Evolutionary conservation across 225 moss, liverwort and hornwort genomes (phyloP).

Genomic region (Pleurozium schreberi): DNA sequence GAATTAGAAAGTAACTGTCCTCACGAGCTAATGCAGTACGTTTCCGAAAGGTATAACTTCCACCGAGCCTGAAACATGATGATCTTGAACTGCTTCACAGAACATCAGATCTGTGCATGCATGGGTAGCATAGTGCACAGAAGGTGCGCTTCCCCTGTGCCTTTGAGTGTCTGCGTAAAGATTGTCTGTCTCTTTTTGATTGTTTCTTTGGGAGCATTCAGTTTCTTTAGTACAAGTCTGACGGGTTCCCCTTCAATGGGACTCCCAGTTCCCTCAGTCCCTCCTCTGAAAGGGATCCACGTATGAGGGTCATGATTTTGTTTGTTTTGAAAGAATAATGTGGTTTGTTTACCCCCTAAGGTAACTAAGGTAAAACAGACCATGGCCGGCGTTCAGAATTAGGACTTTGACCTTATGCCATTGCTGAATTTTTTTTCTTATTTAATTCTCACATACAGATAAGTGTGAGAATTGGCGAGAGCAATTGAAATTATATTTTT

Average conservation of each 20-base stretch:
- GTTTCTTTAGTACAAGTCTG: not conserved
- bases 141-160: not conserved
- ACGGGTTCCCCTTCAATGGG: not conserved
- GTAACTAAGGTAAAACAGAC: not conserved
- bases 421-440: no score
- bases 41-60: not conserved
- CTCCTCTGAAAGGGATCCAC: not conserved
- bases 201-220: not conserved
- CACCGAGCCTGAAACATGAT: not conserved
- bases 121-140: not conserved
- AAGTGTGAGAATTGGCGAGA: no score
- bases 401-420: no score
- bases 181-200: not conserved
- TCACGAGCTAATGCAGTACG: not conserved
- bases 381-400: no score
- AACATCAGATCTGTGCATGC: not conserved
- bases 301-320: not conserved
- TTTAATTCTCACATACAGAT: no score
- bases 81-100: not conserved
- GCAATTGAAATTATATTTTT: no score
- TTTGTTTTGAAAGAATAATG: not conserved
- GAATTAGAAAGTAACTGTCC: not conserved
- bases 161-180: not conserved
- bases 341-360: not conserved
- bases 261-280: not conserved